phyloP scores from a whole-genome alignment of 2,329 filamentous ascomycete genomes.

The Epichloe festucae region DNA sequence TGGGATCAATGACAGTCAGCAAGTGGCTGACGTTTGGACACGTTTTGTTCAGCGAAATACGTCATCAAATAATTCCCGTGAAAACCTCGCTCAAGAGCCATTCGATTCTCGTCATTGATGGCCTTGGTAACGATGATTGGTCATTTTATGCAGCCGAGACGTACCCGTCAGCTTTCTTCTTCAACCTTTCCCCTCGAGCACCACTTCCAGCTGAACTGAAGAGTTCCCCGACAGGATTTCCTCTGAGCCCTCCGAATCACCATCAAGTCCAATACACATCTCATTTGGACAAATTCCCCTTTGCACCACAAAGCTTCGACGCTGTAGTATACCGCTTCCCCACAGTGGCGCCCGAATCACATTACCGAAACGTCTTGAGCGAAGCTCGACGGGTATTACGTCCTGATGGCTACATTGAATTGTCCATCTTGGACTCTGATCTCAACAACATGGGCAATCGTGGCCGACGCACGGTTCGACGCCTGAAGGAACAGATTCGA shows the following conservation, averaged over 20 bases:
- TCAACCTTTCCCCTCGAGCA: slow-evolving; percentile 55
- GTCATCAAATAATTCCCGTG: slow-evolving; percentile 49
- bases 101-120: slow-evolving; percentile 65
- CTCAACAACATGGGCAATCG: slow-evolving; percentile 70
- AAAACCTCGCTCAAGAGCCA: slow-evolving; percentile 30
- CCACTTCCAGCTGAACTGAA: slow-evolving; percentile 33
- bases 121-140: slow-evolving; percentile 79
- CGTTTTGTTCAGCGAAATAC: slow-evolving; percentile 67
- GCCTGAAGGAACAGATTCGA: slow-evolving; percentile 58
- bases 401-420: slow-evolving; percentile 66
- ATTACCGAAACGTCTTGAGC: slow-evolving; percentile 57
- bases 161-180: slow-evolving; percentile 62
- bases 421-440: slow-evolving; percentile 66
- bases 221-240: slow-evolving; percentile 31
- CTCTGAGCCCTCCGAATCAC: slow-evolving; percentile 53
- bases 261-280: slow-evolving; percentile 59
- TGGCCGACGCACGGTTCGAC: slow-evolving; percentile 54
- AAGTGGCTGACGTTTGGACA: slow-evolving; percentile 81
- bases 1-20: slow-evolving; percentile 72
- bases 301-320: slow-evolving; percentile 62
- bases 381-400: slow-evolving; percentile 68
- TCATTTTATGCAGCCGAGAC: slow-evolving; percentile 69
- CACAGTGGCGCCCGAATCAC: slow-evolving; percentile 49
- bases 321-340: slow-evolving; percentile 70
- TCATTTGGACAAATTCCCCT: slow-evolving; percentile 56